phyloP scores from a whole-genome alignment of 441 rosid genomes.

The Gossypium schwendimanii region DNA sequence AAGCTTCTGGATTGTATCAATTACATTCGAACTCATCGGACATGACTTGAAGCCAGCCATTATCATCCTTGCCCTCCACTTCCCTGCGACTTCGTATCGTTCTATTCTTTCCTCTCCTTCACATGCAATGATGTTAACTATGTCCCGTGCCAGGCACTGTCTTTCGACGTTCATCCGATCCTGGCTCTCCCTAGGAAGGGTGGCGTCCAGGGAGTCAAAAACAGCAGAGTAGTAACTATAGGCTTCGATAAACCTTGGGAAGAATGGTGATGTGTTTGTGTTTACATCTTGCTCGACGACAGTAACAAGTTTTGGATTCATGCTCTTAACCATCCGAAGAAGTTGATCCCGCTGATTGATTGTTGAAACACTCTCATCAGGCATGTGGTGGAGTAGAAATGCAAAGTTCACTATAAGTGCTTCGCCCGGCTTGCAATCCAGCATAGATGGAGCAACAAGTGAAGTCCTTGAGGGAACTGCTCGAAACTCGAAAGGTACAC shows the following conservation, averaged over 20 bases:
- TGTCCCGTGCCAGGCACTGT: conserved; percentile 91
- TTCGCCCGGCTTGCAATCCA: conserved; percentile 58
- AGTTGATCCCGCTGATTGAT: conserved; percentile 87
- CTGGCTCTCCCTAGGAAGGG: conserved; percentile 88
- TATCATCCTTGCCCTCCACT: conserved; percentile 94
- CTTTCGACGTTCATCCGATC: conserved; percentile 91
- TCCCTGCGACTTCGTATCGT: conserved; percentile 82
- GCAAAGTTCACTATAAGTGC: conserved; percentile 83
- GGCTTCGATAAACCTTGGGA: conserved; percentile 72
- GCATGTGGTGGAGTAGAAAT: conserved; percentile 98
- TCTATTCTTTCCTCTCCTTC: conserved; percentile 96
- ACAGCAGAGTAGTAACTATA: conserved; percentile 92
- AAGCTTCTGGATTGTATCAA: conserved; percentile 37
- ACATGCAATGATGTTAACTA: conserved; percentile 85
- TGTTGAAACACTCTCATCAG: conserved; percentile 95
- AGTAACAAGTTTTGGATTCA: conserved; percentile 88
- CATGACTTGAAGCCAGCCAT: conserved; percentile 81
- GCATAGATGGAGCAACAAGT: conserved; percentile 63
- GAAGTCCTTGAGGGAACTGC: conserved; percentile 70
- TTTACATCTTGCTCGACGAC: conserved; percentile 92
- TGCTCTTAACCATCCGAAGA: conserved; percentile 78
- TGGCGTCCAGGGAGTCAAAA: conserved; percentile 83
- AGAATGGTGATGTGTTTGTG: conserved; percentile 85
- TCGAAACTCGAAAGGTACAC: conserved; percentile 61
- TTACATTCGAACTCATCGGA: conserved; percentile 48